phyloP scores from a whole-genome alignment of 2,329 filamentous ascomycete species.

The Cladosporium sp. region DNA sequence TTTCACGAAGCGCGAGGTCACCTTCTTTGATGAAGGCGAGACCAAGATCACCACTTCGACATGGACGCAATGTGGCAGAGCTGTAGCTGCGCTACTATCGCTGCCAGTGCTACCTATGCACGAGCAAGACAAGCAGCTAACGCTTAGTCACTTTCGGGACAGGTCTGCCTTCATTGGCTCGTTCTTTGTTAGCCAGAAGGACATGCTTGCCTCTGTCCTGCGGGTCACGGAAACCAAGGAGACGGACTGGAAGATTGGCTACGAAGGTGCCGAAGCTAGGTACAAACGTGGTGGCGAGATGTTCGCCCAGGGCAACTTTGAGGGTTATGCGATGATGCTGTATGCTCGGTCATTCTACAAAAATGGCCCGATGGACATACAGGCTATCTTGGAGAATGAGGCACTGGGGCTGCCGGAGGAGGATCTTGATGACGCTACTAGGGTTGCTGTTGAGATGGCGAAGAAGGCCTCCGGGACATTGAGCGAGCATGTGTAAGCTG shows the following conservation, averaged over 20 bases:
- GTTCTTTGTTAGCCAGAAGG: constrained; percentile 34
- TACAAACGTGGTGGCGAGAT: constrained; percentile 45
- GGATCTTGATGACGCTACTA: constrained; percentile 22
- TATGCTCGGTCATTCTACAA: constrained; percentile 52
- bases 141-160: constrained; percentile 26
- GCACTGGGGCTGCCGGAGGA: constrained; percentile 21
- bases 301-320: constrained; percentile 39
- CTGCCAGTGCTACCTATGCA: constrained; percentile 21
- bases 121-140: constrained; percentile 13
- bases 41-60: constrained; percentile 31
- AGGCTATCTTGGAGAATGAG: constrained; percentile 26
- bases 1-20: constrained; percentile 21
- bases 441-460: constrained; percentile 14
- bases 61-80: constrained; percentile 30
- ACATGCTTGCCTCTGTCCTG: constrained; percentile 36
- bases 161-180: constrained; percentile 29
- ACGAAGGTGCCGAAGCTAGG: constrained; percentile 35
- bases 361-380: constrained; percentile 30
- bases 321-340: constrained; percentile 48
- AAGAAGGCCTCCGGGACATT: not conserved
- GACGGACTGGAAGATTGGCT: constrained; percentile 33
- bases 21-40: constrained; percentile 25
- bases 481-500: not conserved
- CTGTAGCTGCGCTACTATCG: constrained; percentile 31
- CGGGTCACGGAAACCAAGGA: constrained; percentile 32